phyloP scores from a whole-genome alignment of 2,329 filamentous ascomycete species.

The Pezicula rhizophila region DNA sequence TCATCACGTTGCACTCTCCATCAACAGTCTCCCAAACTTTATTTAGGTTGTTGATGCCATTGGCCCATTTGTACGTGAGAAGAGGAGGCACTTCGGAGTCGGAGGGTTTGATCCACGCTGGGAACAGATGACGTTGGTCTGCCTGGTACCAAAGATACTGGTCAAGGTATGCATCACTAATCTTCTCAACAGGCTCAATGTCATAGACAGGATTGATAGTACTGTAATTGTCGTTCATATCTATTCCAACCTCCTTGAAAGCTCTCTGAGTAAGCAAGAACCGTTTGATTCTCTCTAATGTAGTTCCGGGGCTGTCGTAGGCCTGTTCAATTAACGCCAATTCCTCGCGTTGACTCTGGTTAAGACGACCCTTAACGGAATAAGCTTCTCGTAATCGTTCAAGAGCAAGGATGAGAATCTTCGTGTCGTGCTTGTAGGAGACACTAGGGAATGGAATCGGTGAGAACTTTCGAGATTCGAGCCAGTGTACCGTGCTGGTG shows the following conservation, averaged over 20 bases:
- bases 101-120: slow-evolving; percentile 97
- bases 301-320: slow-evolving; percentile 95
- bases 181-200: slow-evolving; percentile 98
- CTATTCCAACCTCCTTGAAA: slow-evolving; percentile 98
- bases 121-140: slow-evolving; percentile 93
- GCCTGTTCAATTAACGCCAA: slow-evolving; percentile 95
- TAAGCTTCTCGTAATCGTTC: slow-evolving; percentile 93
- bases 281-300: slow-evolving; percentile 91
- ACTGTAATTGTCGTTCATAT: slow-evolving; percentile 99
- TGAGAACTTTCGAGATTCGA: slow-evolving; percentile 96
- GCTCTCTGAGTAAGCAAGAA: slow-evolving; percentile 95
- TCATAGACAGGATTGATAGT: slow-evolving; percentile 99
- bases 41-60: slow-evolving; percentile 96
- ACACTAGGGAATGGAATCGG: slow-evolving; percentile 98
- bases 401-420: slow-evolving; percentile 91
- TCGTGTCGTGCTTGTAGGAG: slow-evolving; percentile 99
- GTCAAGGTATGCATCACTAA: slow-evolving; percentile 96
- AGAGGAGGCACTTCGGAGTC: slow-evolving; percentile 95
- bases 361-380: slow-evolving; percentile 92
- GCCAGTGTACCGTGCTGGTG: slow-evolving; percentile 97
- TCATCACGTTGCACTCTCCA: slow-evolving; percentile 97
- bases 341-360: slow-evolving; percentile 96
- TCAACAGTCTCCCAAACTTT: slow-evolving; percentile 92
- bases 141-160: slow-evolving; percentile 99
- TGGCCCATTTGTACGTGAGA: slow-evolving; percentile 96